Evolutionary conservation across 176 grass and related monocot genomes (phyloP), one percentile per base, ranked within the genome.

Genomic region (Triticum urartu): DNA sequence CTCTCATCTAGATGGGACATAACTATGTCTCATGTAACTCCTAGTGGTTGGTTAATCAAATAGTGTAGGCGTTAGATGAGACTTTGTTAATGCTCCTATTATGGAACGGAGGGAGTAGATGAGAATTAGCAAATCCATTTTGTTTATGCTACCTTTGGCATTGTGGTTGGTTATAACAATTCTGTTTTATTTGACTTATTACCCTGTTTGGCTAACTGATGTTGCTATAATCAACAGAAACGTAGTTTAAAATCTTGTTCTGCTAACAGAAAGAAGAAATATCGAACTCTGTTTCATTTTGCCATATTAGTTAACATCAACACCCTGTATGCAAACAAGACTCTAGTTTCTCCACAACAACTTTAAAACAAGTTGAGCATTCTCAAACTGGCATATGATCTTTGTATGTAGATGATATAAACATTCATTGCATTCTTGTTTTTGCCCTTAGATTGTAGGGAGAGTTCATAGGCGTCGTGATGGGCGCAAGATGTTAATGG

Each of bases 141-240:
- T 52, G 50, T 54, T 54, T 54, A 75, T 42, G 21, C 39, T 25
- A 11, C 70, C 39, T 73, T 72, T 74, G 42, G 22, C 42, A 50
- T 30, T 50, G 40, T 50, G 24, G 13, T 2, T 4, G 24, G 25
- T 17, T 48, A 48, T 50, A 13, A 75, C 39, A 72, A 43, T 42
- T 10, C 69, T 72, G 36, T 75, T 47, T 73, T 73, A 39, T 73
- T 9, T 73, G 38, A 74, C 71, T 40, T 15, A 74, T 74, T 74
- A 45, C 24, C 40, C 71, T 47, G 71, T 25, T 47, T 74, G 22
- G 12, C 43, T 74, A 24, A 13, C 39, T 74, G 5, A 74, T 74
- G 24, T 74, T 47, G 6, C 39, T 74, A 45, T 73, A 45, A 74
- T 26, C 40, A 74, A 47, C 71, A 45, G 21, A 74, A 24, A 14